phyloP scores from a whole-genome alignment of 805 yeast genomes.

The Candida railenensis region DNA sequence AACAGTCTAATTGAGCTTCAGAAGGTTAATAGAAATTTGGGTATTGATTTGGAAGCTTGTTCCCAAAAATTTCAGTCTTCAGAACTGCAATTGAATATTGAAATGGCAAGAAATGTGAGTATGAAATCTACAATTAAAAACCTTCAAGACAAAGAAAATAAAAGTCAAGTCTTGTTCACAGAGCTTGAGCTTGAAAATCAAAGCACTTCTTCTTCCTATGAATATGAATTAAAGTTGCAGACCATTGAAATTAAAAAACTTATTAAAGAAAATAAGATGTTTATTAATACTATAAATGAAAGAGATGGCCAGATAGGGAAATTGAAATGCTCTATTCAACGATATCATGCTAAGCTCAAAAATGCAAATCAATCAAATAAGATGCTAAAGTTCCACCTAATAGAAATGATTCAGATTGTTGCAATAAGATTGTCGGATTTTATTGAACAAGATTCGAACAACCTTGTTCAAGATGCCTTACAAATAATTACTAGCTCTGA shows the following conservation, averaged over 20 bases:
- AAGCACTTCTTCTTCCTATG: slow-evolving; percentile 2
- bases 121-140: background rate
- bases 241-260: slow-evolving; percentile 5
- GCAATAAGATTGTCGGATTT: slow-evolving; percentile 6
- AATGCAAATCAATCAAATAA: slow-evolving; percentile 2
- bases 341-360: background rate
- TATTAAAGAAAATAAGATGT: slow-evolving; percentile 26
- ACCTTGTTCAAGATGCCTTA: background rate
- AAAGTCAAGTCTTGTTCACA: background rate
- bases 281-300: slow-evolving; percentile 26
- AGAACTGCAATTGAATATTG: background rate
- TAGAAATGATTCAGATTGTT: background rate
- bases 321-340: background rate
- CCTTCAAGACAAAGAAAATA: background rate
- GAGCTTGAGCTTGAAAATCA: background rate
- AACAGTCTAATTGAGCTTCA: background rate
- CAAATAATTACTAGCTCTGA: background rate
- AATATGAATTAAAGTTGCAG: slow-evolving; percentile 4
- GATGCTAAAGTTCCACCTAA: slow-evolving; percentile 4
- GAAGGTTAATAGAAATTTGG: background rate
- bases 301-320: slow-evolving; percentile 27
- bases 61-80: background rate
- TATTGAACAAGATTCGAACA: background rate
- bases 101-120: background rate
- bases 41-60: background rate